Evolutionary conservation across 2,329 filamentous ascomycete genomes (phyloP).

Genomic region (Verticillium zaregamsianum): DNA sequence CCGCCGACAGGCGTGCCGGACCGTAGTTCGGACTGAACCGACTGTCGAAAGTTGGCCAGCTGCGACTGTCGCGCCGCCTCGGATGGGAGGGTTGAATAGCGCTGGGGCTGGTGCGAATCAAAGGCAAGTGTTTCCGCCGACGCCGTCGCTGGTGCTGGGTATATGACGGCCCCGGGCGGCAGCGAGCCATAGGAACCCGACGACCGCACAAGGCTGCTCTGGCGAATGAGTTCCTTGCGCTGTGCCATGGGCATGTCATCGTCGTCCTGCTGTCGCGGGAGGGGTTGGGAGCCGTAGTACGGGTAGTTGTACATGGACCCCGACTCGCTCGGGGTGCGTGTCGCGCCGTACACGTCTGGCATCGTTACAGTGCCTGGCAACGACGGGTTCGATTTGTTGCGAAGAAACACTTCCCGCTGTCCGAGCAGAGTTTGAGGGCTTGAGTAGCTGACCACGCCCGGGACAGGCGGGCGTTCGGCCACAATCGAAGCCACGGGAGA

Average conservation of each 20-base stretch:
- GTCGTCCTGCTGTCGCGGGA: conserved; percentile 34
- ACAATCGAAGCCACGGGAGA: conserved; percentile 13
- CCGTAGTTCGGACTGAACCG: conserved; percentile 58
- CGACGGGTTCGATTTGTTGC: conserved; percentile 44
- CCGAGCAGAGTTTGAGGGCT: conserved; percentile 53
- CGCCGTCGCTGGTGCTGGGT: background rate
- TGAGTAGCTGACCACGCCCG: conserved; percentile 46
- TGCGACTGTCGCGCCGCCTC: conserved; percentile 49
- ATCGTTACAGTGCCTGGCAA: conserved; percentile 21
- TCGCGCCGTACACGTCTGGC: conserved; percentile 16
- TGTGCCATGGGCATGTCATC: conserved; percentile 72
- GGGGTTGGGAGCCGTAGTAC: conserved; percentile 19
- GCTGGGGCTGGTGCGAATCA: conserved; percentile 52
- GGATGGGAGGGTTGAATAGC: conserved; percentile 38
- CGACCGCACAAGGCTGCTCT: conserved; percentile 36
- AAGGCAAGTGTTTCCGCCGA: conserved; percentile 33
- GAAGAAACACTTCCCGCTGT: conserved; percentile 50
- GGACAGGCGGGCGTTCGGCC: conserved; percentile 20
- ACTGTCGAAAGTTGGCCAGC: conserved; percentile 64
- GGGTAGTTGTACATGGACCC: conserved; percentile 34
- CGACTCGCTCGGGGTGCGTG: conserved; percentile 33
- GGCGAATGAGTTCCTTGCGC: conserved; percentile 55
- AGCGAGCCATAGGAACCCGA: conserved; percentile 16
- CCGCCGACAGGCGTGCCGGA: conserved; percentile 27
- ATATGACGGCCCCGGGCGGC: conserved; percentile 6